Conservation (phyloP, 805 yeast genomes). For the Metschnikowia baotianmanensis region DNA sequence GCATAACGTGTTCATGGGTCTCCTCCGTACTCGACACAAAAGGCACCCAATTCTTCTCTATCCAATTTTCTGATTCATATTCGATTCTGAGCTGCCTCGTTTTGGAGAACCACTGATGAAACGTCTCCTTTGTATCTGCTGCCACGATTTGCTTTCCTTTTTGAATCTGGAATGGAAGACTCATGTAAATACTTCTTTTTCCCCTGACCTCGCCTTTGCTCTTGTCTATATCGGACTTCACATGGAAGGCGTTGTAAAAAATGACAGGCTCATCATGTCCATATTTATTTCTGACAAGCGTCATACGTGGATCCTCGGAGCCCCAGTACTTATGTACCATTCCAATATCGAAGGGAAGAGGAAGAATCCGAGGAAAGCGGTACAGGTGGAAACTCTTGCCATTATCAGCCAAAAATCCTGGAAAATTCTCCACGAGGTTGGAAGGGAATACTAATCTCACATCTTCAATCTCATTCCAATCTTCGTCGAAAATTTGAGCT, state of each 20-base stretch:
- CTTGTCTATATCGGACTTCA: not conserved
- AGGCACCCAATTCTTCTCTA: slow-evolving; percentile 40
- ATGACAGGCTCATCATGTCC: slow-evolving; percentile 47
- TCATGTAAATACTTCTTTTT: slow-evolving; percentile 10
- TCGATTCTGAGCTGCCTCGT: slow-evolving; percentile 11
- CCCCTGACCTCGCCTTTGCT: not conserved
- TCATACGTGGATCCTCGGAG: slow-evolving; percentile 50
- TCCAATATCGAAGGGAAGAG: slow-evolving; percentile 10
- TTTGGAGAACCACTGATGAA: slow-evolving; percentile 4
- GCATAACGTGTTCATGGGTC: slow-evolving; percentile 28
- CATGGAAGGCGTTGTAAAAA: slow-evolving; percentile 35
- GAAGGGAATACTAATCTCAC: slow-evolving; percentile 25
- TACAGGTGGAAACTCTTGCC: slow-evolving; percentile 6
- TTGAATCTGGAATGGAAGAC: slow-evolving; percentile 19
- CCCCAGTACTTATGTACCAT: slow-evolving; percentile 30
- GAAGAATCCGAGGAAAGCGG: slow-evolving; percentile 13
- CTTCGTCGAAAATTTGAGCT: slow-evolving; percentile 21
- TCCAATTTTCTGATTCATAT: slow-evolving; percentile 8
- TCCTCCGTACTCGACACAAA: slow-evolving; percentile 27
- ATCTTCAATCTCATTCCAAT: slow-evolving; percentile 23
- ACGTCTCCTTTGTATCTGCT: not conserved
- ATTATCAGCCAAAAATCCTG: slow-evolving; percentile 4
- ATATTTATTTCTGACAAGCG: slow-evolving; percentile 30
- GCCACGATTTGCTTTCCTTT: slow-evolving; percentile 7
- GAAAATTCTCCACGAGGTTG: slow-evolving; percentile 4